Conservation (phyloP, 1,284 basidiomycete species). For the Mycena citricolor region DNA sequence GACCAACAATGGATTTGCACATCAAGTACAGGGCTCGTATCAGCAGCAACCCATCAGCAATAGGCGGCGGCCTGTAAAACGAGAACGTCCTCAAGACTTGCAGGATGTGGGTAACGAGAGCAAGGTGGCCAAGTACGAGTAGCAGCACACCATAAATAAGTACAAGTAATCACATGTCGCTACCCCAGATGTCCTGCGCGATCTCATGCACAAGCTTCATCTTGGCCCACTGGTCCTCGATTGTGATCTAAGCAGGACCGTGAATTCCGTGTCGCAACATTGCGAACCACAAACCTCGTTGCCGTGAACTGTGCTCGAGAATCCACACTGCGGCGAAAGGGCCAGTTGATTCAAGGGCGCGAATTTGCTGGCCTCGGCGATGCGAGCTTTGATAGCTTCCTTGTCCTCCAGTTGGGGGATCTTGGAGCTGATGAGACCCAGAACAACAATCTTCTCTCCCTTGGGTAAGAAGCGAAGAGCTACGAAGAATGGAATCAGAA, state of each 20-base stretch:
- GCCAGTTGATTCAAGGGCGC: constrained; percentile 24
- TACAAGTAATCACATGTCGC: not conserved
- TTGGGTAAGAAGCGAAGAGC: constrained; percentile 23
- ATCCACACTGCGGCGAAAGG: constrained; percentile 23
- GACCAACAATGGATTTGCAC: constrained; percentile 27
- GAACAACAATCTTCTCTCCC: constrained; percentile 23
- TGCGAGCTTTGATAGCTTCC: constrained; percentile 20
- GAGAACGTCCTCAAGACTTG: constrained; percentile 80
- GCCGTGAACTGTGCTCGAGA: constrained; percentile 23
- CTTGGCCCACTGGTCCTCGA: constrained; percentile 24
- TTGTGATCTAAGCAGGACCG: constrained; percentile 16
- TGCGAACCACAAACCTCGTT: constrained; percentile 14
- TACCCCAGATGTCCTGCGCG: constrained; percentile 23
- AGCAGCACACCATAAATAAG: constrained; percentile 36
- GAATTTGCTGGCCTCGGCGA: constrained; percentile 23
- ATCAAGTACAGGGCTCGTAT: constrained; percentile 75
- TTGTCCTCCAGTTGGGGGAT: constrained; percentile 22
- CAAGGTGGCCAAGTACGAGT: constrained; percentile 75
- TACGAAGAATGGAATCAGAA: not conserved
- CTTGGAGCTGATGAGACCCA: constrained; percentile 24
- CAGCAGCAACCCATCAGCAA: constrained; percentile 79
- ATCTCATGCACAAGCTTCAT: constrained; percentile 24
- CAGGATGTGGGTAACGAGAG: constrained; percentile 63
- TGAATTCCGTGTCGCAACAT: not conserved
- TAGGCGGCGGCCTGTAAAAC: constrained; percentile 69